Percentiles rank a stretch among this genome's conserved stretches.
These are phyloP conservation scores for Huntiella abstrusa DNA, from an alignment of 2,329 filamentous ascomycete genomes.

Conservation along the genomic window DNA sequence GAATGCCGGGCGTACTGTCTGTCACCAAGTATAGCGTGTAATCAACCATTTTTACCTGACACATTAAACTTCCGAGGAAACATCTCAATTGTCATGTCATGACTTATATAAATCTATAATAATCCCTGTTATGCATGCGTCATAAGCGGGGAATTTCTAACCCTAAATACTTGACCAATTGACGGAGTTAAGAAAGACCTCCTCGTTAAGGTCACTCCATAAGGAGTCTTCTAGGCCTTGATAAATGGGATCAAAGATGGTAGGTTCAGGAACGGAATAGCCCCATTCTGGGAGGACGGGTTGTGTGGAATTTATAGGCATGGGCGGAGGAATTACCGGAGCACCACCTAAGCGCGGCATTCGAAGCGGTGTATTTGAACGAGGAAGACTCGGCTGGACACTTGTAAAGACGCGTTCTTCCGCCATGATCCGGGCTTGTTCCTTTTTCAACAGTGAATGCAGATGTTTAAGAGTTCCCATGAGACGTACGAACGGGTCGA, in stretches of 20 bases:
- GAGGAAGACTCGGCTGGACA: background rate
- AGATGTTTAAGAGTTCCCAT: slow-evolving; percentile 9
- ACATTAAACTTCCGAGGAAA: too few relatives aligned
- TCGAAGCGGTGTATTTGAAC: too few relatives aligned
- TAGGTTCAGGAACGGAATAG: too few relatives aligned
- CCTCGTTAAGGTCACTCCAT: slow-evolving; percentile 19
- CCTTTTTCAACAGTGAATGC: slow-evolving; percentile 8
- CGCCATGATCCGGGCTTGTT: slow-evolving; percentile 7
- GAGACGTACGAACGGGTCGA: slow-evolving; percentile 12
- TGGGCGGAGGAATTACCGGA: too few relatives aligned
- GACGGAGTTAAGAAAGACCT: slow-evolving; percentile 18
- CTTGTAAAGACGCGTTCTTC: background rate
- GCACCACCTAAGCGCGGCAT: too few relatives aligned
- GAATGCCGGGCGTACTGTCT: slow-evolving; percentile 72
- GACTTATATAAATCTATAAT: too few relatives aligned
- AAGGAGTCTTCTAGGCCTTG: slow-evolving; percentile 6
- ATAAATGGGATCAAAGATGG: slow-evolving; percentile 25
- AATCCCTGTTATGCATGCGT: too few relatives aligned
- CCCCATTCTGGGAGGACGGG: too few relatives aligned
- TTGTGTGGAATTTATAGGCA: too few relatives aligned
- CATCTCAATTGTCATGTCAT: too few relatives aligned
- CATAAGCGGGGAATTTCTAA: too few relatives aligned
- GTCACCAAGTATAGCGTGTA: slow-evolving; percentile 83
- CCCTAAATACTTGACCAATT: background rate
- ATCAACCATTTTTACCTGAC: slow-evolving; percentile 22